Percentiles rank a stretch among this genome's conserved stretches.
These are phyloP conservation scores for Luvunga scandens DNA, from an alignment of 345 rosid species.

Conservation along the genomic window DNA sequence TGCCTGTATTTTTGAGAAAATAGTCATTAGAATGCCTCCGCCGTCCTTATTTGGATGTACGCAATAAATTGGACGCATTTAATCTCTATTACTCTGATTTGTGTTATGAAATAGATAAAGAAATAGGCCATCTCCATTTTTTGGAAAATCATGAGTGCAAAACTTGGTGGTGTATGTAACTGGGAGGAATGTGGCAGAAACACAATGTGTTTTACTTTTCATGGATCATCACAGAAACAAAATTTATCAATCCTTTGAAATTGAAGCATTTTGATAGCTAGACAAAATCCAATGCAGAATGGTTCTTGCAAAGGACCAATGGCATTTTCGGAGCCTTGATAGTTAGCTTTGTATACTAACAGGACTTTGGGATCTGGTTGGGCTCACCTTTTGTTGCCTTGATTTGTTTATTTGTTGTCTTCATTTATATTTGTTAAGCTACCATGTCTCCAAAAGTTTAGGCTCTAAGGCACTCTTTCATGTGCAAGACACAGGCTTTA, in stretches of 20 bases:
- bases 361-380: background rate
- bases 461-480: background rate
- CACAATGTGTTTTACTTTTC: background rate
- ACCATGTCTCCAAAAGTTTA: background rate
- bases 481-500: background rate
- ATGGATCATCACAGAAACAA: background rate
- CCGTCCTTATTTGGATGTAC: background rate
- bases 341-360: background rate
- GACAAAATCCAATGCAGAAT: background rate
- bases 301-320: background rate
- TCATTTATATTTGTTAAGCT: background rate
- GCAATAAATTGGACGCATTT: background rate
- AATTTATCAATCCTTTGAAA: background rate
- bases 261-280: background rate
- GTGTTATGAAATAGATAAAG: background rate
- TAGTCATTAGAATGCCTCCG: background rate
- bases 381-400: background rate
- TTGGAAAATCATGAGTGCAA: background rate
- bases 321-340: background rate
- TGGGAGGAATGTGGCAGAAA: background rate
- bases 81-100: background rate
- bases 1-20: slow-evolving; percentile 10
- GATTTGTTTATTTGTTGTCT: background rate
- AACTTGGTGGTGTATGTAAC: background rate
- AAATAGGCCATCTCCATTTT: background rate